phyloP scores from a whole-genome alignment of 176 grass and related monocot species.

The Cocos nucifera region DNA sequence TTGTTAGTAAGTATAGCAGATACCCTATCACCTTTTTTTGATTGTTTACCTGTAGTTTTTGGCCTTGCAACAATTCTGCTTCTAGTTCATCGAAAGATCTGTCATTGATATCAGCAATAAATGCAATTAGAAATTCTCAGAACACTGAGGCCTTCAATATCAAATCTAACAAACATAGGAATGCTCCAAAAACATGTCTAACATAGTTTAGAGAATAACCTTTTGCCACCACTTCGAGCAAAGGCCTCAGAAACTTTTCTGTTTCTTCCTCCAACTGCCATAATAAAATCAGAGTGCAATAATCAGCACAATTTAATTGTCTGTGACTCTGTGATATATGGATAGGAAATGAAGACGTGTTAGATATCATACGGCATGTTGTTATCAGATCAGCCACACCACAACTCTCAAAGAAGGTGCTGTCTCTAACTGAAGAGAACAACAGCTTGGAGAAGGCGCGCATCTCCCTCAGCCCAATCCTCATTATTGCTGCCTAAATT shows the following conservation, averaged over 20 bases:
- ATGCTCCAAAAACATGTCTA: conserved; percentile 9
- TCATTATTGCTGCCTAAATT: conserved; percentile 84
- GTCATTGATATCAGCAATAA: conserved; percentile 1
- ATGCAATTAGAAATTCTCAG: conserved; percentile 1
- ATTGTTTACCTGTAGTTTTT: conserved; percentile 75
- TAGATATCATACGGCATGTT: conserved; percentile 60
- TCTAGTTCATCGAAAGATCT: conserved; percentile 90
- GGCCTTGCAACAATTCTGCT: conserved; percentile 75
- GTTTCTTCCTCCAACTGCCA: conserved; percentile 85
- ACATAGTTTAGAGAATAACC: conserved; percentile 29
- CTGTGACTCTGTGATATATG: too few species aligned
- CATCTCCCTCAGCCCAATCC: conserved; percentile 92
- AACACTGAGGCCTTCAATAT: conserved; percentile 2
- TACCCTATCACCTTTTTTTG: conserved; percentile 4
- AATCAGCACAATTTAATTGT: too few species aligned
- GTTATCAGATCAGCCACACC: conserved; percentile 91
- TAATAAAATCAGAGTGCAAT: neutral
- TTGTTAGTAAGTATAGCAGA: neutral
- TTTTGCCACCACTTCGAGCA: conserved; percentile 80
- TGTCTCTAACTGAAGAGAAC: conserved; percentile 80
- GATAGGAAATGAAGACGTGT: too few species aligned
- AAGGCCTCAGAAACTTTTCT: conserved; percentile 91
- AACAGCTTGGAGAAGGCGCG: conserved; percentile 76
- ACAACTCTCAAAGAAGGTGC: conserved; percentile 98
- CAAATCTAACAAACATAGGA: conserved; percentile 5